A percentile compares a stretch with the other conserved stretches of the same genome.
phyloP scores from a whole-genome alignment of 345 rosid species.

The Populus deltoides region DNA sequence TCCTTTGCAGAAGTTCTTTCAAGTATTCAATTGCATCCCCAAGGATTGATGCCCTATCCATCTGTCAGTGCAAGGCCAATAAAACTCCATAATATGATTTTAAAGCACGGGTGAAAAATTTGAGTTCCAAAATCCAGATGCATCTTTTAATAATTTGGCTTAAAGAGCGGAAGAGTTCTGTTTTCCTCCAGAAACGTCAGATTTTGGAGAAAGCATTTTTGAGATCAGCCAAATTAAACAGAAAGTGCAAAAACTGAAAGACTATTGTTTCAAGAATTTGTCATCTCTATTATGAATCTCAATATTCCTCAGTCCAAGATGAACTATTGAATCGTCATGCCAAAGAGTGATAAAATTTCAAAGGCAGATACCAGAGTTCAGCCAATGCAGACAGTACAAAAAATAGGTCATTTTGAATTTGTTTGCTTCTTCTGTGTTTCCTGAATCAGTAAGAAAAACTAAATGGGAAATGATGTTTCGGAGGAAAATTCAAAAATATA shows the following conservation, averaged over 20 bases:
- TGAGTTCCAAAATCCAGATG: not conserved
- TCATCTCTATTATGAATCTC: not conserved
- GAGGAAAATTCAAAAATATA: not conserved
- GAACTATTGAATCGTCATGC: not conserved
- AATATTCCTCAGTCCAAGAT: not conserved
- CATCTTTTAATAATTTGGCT: not conserved
- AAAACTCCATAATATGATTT: not conserved
- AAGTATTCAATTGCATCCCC: conserved; percentile 97
- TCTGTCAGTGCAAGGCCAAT: conserved; percentile 42
- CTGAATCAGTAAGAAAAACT: not conserved
- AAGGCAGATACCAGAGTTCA: not conserved
- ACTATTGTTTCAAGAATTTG: not conserved
- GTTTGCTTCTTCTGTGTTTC: not conserved
- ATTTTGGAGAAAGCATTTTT: not conserved
- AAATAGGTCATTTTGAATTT: not conserved
- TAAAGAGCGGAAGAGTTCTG: not conserved
- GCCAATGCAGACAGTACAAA: not conserved
- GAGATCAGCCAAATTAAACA: not conserved
- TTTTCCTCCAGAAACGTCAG: not conserved
- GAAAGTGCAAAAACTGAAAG: not conserved
- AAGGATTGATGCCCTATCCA: conserved; percentile 98
- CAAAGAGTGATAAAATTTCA: not conserved
- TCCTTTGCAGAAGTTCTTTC: conserved; percentile 93
- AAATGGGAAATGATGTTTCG: not conserved
- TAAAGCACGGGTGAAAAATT: not conserved